These are phyloP conservation scores for Fusarium drepaniforme DNA, from an alignment of 2,329 filamentous ascomycete species.

Conservation along the genomic window DNA sequence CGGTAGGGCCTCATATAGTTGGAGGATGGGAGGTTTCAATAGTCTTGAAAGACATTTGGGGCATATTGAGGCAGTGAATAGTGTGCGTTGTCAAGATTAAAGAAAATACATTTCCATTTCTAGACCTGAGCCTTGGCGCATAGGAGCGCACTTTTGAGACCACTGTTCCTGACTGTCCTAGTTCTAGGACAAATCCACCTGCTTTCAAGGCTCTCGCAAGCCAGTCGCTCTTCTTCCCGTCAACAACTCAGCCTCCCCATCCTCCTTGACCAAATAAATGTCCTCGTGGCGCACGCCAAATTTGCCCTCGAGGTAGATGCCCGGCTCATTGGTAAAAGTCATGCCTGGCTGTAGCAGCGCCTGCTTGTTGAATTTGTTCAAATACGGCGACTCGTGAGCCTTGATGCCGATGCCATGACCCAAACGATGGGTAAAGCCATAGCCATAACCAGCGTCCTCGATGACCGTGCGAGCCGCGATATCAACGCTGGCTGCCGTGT, in stretches of 20 bases:
- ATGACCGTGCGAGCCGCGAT: slow-evolving; percentile 71
- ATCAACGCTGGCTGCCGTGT: slow-evolving; percentile 70
- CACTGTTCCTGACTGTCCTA: too few species aligned
- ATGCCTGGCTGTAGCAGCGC: slow-evolving; percentile 65
- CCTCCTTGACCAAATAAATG: slow-evolving; percentile 67
- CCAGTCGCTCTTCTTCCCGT: slow-evolving; percentile 64
- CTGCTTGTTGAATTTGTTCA: slow-evolving; percentile 70
- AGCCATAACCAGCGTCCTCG: slow-evolving; percentile 67
- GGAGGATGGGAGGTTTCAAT: neutral
- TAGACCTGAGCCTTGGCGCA: too few species aligned
- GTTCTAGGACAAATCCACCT: neutral
- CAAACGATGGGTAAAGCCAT: slow-evolving; percentile 71
- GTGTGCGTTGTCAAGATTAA: neutral
- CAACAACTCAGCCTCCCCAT: slow-evolving; percentile 66
- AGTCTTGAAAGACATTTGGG: neutral
- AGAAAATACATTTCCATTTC: neutral
- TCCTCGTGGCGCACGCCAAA: slow-evolving; percentile 75
- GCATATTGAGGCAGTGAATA: neutral
- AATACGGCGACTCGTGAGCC: slow-evolving; percentile 73
- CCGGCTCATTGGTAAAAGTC: slow-evolving; percentile 74
- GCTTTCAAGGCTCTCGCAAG: slow-evolving; percentile 63
- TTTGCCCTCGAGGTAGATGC: slow-evolving; percentile 69
- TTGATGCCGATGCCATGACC: slow-evolving; percentile 77
- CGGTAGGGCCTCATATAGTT: neutral
- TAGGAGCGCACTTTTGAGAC: too few species aligned